Base-by-base conservation (phyloP, 2,329 filamentous ascomycete genomes). In the Nemania abortiva region DNA sequence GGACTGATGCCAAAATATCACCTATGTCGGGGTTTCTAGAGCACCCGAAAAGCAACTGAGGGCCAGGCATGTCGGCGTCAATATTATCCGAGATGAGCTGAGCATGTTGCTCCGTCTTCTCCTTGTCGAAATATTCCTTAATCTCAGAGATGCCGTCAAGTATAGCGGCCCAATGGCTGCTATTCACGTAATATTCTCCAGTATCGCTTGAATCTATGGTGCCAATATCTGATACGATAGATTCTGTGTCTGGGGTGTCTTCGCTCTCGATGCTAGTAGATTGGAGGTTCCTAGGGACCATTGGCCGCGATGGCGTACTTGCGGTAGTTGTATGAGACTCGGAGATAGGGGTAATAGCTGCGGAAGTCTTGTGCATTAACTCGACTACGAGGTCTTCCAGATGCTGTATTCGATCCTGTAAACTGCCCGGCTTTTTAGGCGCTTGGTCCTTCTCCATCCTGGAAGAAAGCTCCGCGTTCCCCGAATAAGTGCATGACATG, bases 141-240 rank as follows among this genome's bases (percentile, higher is more conserved):
- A 84, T 72, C 5, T 83, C 81, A 1, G 81, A 75, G 27, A 84
- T 83, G 34, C 77, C 75, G 39, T 83, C 80, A 3, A 84, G 73
- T 1, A 84, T 76, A 15, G 82, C 79, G 7, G 79, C 76, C 82
- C 82, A 84, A 63, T 84, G 82, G 24, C 1, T 76, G 24, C 78
- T 73, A 22, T 76, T 72, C 11, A 82, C 79, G 39, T 84, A 84
- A 34, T 69, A 72, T 0, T 72, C 69, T 1, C 73, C 79, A 53
- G 60, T 72, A 15, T 59, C 64, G 20, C 29, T 74, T 13, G 75
- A 59, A 0, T 72, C 76, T 63, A 83, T 75, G 53, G 74, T 82
- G 0, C 80, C 79, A 22, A 68, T 73, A 3, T 81, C 78, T 0
- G 79, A 55, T 34, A n/a, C 18, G 15, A n/a, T 13, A 13, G 42